Conservation (phyloP, 1,284 basidiomycete genomes). For the Athelia psychrophila region DNA sequence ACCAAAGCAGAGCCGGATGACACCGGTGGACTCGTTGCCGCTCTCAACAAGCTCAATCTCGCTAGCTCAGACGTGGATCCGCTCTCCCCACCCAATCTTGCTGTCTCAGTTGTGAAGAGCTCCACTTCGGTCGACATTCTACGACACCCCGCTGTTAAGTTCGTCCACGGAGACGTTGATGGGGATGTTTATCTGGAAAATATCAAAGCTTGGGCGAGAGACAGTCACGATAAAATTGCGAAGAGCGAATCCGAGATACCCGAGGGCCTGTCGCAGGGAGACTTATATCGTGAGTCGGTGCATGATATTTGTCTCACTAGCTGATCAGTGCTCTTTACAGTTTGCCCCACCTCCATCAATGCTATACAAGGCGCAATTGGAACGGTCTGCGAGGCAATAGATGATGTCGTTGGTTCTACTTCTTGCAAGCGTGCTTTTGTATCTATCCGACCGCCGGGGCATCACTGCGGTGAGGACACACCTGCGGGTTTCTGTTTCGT, state of each 20-base stretch:
- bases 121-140: slow-evolving; percentile 52
- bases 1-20: slow-evolving; percentile 6
- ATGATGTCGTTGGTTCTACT: slow-evolving; percentile 44
- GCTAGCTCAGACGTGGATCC: slow-evolving; percentile 2
- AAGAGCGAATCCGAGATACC: slow-evolving; percentile 80
- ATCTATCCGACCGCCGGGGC: slow-evolving; percentile 84
- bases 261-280: slow-evolving; percentile 67
- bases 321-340: slow-evolving; percentile 32
- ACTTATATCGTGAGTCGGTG: slow-evolving; percentile 72
- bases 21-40: slow-evolving; percentile 40
- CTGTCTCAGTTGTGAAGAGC: slow-evolving; percentile 49
- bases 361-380: slow-evolving; percentile 78
- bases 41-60: slow-evolving; percentile 58
- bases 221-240: slow-evolving; percentile 65
- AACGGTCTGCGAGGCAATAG: slow-evolving; percentile 84
- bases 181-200: slow-evolving; percentile 67
- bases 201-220: slow-evolving; percentile 56
- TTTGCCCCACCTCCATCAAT: slow-evolving; percentile 66
- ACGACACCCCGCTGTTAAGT: slow-evolving; percentile 64
- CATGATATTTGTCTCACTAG: slow-evolving; percentile 11
- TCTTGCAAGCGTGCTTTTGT: slow-evolving; percentile 67
- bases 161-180: slow-evolving; percentile 70
- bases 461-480: slow-evolving; percentile 86
- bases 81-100: slow-evolving; percentile 6
- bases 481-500: slow-evolving; percentile 94